These are phyloP conservation scores for Pelargonium citronellum DNA, from an alignment of 441 rosid species.

Conservation along the genomic window DNA sequence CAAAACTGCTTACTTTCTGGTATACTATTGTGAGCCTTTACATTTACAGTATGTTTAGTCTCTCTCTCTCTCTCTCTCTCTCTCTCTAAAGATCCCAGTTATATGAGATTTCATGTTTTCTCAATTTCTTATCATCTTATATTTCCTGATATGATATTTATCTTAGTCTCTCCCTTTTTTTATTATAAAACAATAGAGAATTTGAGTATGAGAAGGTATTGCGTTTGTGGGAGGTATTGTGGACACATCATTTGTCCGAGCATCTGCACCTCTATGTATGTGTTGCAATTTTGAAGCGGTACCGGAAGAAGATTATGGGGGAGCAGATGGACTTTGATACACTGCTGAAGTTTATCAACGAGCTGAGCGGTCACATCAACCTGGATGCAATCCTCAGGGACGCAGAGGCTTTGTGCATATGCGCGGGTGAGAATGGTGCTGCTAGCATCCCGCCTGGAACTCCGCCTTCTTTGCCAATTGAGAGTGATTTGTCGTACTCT, in stretches of 20 bases:
- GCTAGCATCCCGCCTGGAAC: constrained; percentile 93
- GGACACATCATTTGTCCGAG: constrained; percentile 83
- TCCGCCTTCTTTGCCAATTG: constrained; percentile 75
- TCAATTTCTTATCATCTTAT: background rate
- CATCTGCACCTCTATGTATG: constrained; percentile 85
- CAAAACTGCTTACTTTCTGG: background rate
- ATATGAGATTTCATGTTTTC: background rate
- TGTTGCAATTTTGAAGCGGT: constrained; percentile 84
- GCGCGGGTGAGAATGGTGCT: constrained; percentile 93
- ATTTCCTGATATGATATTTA: constrained; percentile 11
- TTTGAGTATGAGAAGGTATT: constrained; percentile 72
- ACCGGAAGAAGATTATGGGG: constrained; percentile 78
- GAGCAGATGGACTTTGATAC: constrained; percentile 96
- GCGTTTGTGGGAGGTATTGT: constrained; percentile 88
- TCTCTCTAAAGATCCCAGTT: background rate
- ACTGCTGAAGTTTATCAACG: constrained; percentile 86
- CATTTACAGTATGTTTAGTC: background rate
- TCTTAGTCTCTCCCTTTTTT: background rate
- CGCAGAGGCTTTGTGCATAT: constrained; percentile 87
- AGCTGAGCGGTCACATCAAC: constrained; percentile 75
- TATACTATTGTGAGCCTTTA: background rate
- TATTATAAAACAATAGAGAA: constrained; percentile 41
- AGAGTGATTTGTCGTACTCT: constrained; percentile 43
- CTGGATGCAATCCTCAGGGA: constrained; percentile 68
- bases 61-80: too few relatives aligned